Conservation (phyloP, 352 stramenopile species). For the Pythium phragmiticola region DNA sequence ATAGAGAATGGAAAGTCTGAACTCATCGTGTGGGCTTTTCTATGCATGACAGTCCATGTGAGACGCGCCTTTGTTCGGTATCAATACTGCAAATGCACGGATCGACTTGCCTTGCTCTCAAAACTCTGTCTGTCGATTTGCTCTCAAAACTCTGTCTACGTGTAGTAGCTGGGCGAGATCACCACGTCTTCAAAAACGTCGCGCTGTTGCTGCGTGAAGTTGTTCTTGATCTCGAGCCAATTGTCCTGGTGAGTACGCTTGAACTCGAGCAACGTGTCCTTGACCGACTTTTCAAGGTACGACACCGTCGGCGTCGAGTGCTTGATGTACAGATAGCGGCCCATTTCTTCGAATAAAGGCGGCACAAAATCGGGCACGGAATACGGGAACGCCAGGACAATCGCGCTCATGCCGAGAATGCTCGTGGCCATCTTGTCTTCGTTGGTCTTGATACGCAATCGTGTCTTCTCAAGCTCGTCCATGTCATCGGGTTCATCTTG, state of each 20-base stretch:
- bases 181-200: constrained; percentile 75
- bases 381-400: constrained; percentile 79
- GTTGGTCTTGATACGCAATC: constrained; percentile 40
- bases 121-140: not conserved
- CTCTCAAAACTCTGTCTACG: constrained; percentile 19
- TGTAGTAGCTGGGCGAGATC: constrained; percentile 78
- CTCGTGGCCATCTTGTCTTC: constrained; percentile 61
- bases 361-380: constrained; percentile 66
- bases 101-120: not conserved
- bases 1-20: constrained; percentile 1
- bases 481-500: constrained; percentile 32
- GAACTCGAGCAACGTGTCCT: constrained; percentile 81
- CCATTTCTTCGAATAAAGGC: constrained; percentile 71
- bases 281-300: constrained; percentile 69
- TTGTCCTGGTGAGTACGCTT: constrained; percentile 85
- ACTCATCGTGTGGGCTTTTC: not conserved
- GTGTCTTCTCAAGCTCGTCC: constrained; percentile 32
- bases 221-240: constrained; percentile 71
- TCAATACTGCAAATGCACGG: not conserved
- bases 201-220: constrained; percentile 58
- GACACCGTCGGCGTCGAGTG: constrained; percentile 50
- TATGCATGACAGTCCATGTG: not conserved
- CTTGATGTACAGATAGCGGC: constrained; percentile 70
- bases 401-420: constrained; percentile 64
- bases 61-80: too few species aligned